Evolutionary conservation across 176 grass and related monocot species (phyloP), one percentile per base, ranked within the genome.

Genomic region (Rhynchospora breviuscula): DNA sequence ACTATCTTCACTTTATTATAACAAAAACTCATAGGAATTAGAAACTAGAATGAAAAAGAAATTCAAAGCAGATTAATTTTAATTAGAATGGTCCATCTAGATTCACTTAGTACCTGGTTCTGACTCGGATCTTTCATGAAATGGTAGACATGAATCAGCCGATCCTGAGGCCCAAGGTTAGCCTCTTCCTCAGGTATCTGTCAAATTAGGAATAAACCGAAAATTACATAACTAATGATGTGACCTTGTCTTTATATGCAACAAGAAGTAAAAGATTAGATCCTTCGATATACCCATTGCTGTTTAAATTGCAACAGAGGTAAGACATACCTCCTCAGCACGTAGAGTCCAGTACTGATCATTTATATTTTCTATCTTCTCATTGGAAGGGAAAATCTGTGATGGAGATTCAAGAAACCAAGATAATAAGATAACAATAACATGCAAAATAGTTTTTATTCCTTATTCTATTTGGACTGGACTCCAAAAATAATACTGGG

Each of bases 361-460:
- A 72, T 98, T 98, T 88, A 98, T 94, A 88, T 98, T 98, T 68
- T 98, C 95, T 86, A 98, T 98, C 82, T 98, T 98, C 87, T 98
- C 95, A 43, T 78, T 77, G 3, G 81, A 82, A 18, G 92, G 89
- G 91, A 98, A 98, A 47, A 98, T 94, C 95, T 98, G 79, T 57
- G 75, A 80, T 52, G 84, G 78, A 83, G 80, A 46, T 62, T 79
- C 59, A 81, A 18, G 84, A 88, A 86, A 69, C 60, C 17, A 25
- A 62, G 43, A 11, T 29, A 67, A 46, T 84, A 60, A 14, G 14
- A 56, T 57, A 56, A 12, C 73, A 57, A 5, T 56, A 33, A 31
- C 14, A 23, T 77, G 23, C 54, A 13, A 29, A 56, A 18, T 22
- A 78, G 6, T 29, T 56, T 76, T 57, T 56, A 71, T 46, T 77